Conservation (phyloP, 2,329 filamentous ascomycete genomes). For the Talaromyces sp. region DNA sequence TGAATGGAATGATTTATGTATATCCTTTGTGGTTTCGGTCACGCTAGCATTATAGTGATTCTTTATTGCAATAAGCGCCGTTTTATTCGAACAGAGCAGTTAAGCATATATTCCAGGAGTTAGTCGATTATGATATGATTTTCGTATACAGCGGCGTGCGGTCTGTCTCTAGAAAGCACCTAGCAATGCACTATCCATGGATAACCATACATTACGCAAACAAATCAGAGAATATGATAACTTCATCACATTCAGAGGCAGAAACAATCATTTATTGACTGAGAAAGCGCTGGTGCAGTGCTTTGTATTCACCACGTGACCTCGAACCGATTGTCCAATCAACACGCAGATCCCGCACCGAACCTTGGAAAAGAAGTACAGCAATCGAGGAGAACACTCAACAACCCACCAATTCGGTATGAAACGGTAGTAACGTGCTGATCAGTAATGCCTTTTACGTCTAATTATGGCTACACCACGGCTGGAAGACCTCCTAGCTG, state of each 20-base stretch:
- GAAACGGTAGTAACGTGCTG: not conserved
- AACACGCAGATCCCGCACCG: not conserved
- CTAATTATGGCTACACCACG: slow-evolving; percentile 28
- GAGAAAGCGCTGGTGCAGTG: too few species aligned
- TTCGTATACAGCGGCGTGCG: too few species aligned
- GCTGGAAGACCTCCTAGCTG: slow-evolving; percentile 46
- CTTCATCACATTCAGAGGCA: too few species aligned
- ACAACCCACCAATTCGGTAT: not conserved
- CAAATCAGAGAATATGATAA: too few species aligned
- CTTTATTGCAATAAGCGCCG: not conserved
- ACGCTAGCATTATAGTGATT: not conserved
- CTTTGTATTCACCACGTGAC: not conserved
- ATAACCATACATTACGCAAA: too few species aligned
- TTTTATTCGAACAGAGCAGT: not conserved
- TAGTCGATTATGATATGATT: too few species aligned
- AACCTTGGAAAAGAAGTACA: slow-evolving; percentile 5
- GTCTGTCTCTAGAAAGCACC: too few species aligned
- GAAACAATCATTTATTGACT: too few species aligned
- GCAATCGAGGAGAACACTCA: not conserved
- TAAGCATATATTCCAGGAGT: not conserved
- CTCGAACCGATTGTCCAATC: not conserved
- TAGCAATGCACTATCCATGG: too few species aligned
- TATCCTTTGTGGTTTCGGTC: not conserved
- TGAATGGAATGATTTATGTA: not conserved
- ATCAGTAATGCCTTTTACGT: not conserved